Evolutionary conservation across 345 rosid species (phyloP).

Genomic region (Rhizophora apiculata): DNA sequence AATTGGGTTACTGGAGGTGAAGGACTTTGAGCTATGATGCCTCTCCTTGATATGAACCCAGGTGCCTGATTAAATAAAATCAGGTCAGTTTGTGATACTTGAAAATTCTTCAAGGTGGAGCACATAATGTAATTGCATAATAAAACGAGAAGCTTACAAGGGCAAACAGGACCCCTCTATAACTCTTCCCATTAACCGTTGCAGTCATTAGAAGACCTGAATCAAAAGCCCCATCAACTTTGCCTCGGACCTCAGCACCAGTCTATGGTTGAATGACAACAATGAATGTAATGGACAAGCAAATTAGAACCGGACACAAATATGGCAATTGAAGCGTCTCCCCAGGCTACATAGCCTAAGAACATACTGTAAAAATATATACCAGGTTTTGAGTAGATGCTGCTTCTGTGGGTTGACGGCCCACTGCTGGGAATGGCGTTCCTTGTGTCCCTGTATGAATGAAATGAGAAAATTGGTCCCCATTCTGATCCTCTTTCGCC

Average conservation of each 20-base stretch:
- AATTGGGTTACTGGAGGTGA: conserved; percentile 22
- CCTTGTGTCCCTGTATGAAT: conserved; percentile 28
- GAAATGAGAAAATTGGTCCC: conserved; percentile 23
- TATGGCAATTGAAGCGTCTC: background rate
- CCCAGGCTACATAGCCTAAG: too few species aligned
- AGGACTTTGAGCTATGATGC: conserved; percentile 28
- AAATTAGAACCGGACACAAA: background rate
- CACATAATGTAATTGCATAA: background rate
- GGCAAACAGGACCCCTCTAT: conserved; percentile 65
- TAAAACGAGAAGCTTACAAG: conserved; percentile 41
- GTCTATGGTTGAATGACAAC: conserved; percentile 26
- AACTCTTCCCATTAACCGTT: conserved; percentile 55
- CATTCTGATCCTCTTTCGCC: conserved; percentile 24
- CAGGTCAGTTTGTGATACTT: background rate
- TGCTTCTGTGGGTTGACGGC: conserved; percentile 25
- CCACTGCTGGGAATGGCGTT: conserved; percentile 18
- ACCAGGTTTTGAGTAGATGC: conserved; percentile 44
- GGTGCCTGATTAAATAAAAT: conserved; percentile 31
- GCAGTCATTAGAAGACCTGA: conserved; percentile 69
- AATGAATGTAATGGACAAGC: background rate
- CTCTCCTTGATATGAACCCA: conserved; percentile 22
- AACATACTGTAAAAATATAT: background rate
- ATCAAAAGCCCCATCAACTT: conserved; percentile 70
- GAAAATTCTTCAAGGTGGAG: background rate
- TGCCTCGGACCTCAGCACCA: conserved; percentile 66